Base-by-base conservation (phyloP, 2,329 filamentous ascomycete species). In the Colletotrichum camelliae region DNA sequence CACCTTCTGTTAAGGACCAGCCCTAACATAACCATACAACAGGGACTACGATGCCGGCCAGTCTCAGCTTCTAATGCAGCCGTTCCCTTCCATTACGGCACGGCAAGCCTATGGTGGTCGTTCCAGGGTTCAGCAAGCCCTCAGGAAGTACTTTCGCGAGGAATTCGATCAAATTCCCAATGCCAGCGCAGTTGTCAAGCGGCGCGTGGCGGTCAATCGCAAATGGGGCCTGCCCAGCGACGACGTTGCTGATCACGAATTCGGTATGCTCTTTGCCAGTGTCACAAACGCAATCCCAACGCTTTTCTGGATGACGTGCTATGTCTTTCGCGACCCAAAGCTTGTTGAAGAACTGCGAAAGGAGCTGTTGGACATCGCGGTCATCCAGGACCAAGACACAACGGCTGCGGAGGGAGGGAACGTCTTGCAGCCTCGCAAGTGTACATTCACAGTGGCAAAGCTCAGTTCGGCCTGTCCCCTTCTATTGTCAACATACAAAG, bases 201-300 rank as follows among this genome's bases (percentile, higher is more conserved):
- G 80, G 5, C 82, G 84, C 29, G 79, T 80, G 3, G 76, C 66
- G 2, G 67, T 80, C 8, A 78, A 81, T 33, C 82, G 82, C 29
- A 79, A 80, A 35, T 80, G 79, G 39, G 84, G 84, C 1, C 78
- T 84, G 18, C 75, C 75, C 3, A 69, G 77, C 13, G n/a, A 75
- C 4, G 81, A 84, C 18, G 74, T 84, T 12, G 81, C 80, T 6
- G 74, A 79, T n/a, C 76, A 83, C 43, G 84, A 87, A 58, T 74
- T 85, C 2, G 77, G 80, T 12, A 71, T 86, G 12, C 70, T 82
- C 1, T 82, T 82, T 71, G 81, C 81, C 3, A 78, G 81, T 4
- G 81, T 82, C 2, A 80, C 82, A 1, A 87, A 87, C 79, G 83
- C 85, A 1, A 82, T 84, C 21, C 84, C 84, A 2, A 82, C 82